Evolutionary conservation across 306 rosid species (phyloP).

Genomic region (Parietaria judaica): DNA sequence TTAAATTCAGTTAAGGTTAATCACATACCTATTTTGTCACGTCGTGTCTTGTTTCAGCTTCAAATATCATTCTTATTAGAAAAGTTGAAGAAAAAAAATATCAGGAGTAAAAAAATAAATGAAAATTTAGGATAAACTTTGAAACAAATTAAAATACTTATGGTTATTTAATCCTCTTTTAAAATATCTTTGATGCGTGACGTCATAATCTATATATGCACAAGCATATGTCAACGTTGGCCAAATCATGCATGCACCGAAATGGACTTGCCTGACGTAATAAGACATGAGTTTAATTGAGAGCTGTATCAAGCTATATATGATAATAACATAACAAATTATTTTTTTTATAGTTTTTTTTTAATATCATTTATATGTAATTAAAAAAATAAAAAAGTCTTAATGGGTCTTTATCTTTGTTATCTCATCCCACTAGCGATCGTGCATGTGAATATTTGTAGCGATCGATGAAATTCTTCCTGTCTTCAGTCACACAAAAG

Average conservation of each 20-base stretch:
- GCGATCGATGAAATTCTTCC: conserved; percentile 23
- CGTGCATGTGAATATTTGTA: conserved; percentile 45
- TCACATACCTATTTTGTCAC: too few species aligned
- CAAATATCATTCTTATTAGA: too few species aligned
- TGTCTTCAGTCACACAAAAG: conserved; percentile 51
- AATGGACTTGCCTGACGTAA: conserved; percentile 21
- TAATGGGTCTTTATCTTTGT: background rate
- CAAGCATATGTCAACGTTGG: conserved; percentile 26
- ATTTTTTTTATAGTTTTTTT: background rate
- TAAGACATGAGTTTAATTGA: background rate
- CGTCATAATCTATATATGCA: background rate
- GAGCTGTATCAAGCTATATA: conserved; percentile 12
- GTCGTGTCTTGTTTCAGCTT: too few species aligned
- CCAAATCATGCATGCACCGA: conserved; percentile 19
- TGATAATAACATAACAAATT: conserved; percentile 6
- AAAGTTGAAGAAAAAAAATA: too few species aligned
- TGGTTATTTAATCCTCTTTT: background rate
- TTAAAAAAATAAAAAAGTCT: too few species aligned
- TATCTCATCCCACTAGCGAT: conserved; percentile 37
- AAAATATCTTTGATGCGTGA: conserved; percentile 17
- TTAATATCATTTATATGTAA: background rate
- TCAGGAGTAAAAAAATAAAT: too few species aligned
- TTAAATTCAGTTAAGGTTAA: too few species aligned
- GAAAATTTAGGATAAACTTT: too few species aligned
- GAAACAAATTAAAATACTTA: too few species aligned